These are phyloP conservation scores for Chytriomyces sp. DNA, from an alignment of 192 early-diverging fungal species.

Conservation along the genomic window DNA sequence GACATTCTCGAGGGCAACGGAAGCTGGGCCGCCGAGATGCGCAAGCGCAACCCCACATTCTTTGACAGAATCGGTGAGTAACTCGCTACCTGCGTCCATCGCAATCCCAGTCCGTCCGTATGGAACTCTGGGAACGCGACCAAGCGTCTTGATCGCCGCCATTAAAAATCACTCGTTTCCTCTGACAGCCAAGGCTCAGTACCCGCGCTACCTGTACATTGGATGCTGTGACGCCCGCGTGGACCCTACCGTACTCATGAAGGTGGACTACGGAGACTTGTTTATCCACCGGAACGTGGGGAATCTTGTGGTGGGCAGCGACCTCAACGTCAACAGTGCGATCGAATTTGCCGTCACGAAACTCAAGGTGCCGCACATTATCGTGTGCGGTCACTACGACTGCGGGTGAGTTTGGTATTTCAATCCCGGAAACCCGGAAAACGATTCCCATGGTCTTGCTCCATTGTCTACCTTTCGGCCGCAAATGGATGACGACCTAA, in stretches of 20 bases:
- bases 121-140: background rate
- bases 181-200: slow-evolving; percentile 25
- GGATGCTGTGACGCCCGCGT: slow-evolving; percentile 51
- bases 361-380: slow-evolving; percentile 83
- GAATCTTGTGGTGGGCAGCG: slow-evolving; percentile 78
- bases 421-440: too few relatives aligned
- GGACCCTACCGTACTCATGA: slow-evolving; percentile 41
- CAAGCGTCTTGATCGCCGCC: background rate
- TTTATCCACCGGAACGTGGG: slow-evolving; percentile 95
- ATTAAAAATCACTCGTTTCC: background rate
- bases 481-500: background rate
- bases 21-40: slow-evolving; percentile 23
- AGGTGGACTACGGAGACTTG: slow-evolving; percentile 73
- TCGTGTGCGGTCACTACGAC: slow-evolving; percentile 72
- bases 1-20: slow-evolving; percentile 26
- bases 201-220: slow-evolving; percentile 38
- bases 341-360: slow-evolving; percentile 85
- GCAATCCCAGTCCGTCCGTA: background rate
- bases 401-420: slow-evolving; percentile 33
- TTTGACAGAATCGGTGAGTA: slow-evolving; percentile 22
- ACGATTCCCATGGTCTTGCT: too few relatives aligned
- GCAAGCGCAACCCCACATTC: slow-evolving; percentile 9
- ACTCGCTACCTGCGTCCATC: background rate
- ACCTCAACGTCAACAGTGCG: slow-evolving; percentile 76
- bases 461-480: too few relatives aligned